phyloP scores from a whole-genome alignment of 2,329 filamentous ascomycete species.

The Basipetospora chlamydospora region DNA sequence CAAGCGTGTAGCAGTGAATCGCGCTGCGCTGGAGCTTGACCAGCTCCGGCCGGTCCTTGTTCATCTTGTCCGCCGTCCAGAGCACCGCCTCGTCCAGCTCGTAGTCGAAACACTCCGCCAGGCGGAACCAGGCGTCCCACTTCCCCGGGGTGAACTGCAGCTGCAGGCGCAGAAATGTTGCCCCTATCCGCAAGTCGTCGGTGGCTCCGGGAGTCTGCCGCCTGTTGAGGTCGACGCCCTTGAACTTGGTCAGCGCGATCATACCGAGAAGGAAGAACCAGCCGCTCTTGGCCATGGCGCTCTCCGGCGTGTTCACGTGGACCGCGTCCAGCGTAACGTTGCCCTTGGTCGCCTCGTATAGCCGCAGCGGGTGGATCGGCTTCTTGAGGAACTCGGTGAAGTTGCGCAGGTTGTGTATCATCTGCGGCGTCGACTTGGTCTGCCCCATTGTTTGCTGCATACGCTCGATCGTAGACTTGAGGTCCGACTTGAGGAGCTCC shows the following conservation, averaged over 20 bases:
- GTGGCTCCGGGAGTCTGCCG: slow-evolving; percentile 65
- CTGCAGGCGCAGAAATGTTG: slow-evolving; percentile 67
- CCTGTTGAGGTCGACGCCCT: slow-evolving; percentile 52
- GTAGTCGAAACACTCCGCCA: slow-evolving; percentile 77
- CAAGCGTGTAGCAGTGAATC: slow-evolving; percentile 64
- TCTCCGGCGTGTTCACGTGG: slow-evolving; percentile 52
- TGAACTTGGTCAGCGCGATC: slow-evolving; percentile 77
- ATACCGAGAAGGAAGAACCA: slow-evolving; percentile 91
- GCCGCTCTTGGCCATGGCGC: slow-evolving; percentile 60
- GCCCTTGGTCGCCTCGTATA: slow-evolving; percentile 72
- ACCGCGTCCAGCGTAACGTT: slow-evolving; percentile 60
- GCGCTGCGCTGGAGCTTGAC: slow-evolving; percentile 63
- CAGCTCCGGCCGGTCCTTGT: slow-evolving; percentile 63
- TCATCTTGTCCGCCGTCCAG: slow-evolving; percentile 85
- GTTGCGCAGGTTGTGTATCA: slow-evolving; percentile 77
- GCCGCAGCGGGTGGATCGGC: slow-evolving; percentile 64
- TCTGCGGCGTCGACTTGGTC: slow-evolving; percentile 62
- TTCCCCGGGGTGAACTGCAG: slow-evolving; percentile 67
- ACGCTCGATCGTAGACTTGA: slow-evolving; percentile 82
- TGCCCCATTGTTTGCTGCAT: slow-evolving; percentile 77
- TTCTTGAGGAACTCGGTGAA: slow-evolving; percentile 70
- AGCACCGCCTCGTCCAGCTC: slow-evolving; percentile 77
- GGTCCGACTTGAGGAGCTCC: slow-evolving; percentile 78
- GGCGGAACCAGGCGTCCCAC: slow-evolving; percentile 84
- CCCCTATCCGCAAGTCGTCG: slow-evolving; percentile 70